Evolutionary conservation across 2,329 filamentous ascomycete genomes (phyloP), one percentile per base, ranked within the genome.

Genomic region (Fusarium abutilonis): DNA sequence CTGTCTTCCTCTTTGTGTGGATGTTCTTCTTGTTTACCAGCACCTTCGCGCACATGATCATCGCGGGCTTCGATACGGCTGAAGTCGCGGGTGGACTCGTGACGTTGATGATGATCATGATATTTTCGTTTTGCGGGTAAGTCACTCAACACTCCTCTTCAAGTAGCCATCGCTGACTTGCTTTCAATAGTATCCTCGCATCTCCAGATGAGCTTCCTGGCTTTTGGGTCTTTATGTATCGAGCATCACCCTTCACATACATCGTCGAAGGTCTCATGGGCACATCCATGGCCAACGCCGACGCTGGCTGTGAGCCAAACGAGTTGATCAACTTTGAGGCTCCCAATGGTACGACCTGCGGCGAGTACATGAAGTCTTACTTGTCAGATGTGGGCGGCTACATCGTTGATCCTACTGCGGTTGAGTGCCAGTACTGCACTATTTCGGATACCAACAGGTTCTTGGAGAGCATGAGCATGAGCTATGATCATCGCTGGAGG

Each of bases 181-280:
- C 4, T 8, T 59, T 66, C 32, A 63, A 74, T 49, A 80, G 85
- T 77, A 86, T 92, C 31, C 79, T 92, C 45, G 86, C 86, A 6
- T 76, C 79, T 2, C 88, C 88, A 1, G 72, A 74, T 1, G 76
- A 79, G 2, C 81, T 93, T n/a, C 89, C 90, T 0, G 79, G 84
- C 3, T 92, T 92, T 79, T 93, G 90, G 90, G 85, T 87, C 65
- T 91, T 90, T 79, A 88, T 91, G 85, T 91, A 92, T 72, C 83
- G 88, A 34, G 77, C 90, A 46, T 90, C 86, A 1, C 90, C 91
- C 0, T 87, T 93, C 72, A 91, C 89, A 0, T 94, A 94, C 72
- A 78, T 92, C 2, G 83, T 92, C 31, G 82, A 83, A 38, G 88
- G 86, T 1, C 82, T 94, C 71, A 74, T 92, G 6, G 82, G 85